These are phyloP conservation scores for Dendrobium officinale DNA, from an alignment of 106 monocot species.

Conservation along the genomic window DNA sequence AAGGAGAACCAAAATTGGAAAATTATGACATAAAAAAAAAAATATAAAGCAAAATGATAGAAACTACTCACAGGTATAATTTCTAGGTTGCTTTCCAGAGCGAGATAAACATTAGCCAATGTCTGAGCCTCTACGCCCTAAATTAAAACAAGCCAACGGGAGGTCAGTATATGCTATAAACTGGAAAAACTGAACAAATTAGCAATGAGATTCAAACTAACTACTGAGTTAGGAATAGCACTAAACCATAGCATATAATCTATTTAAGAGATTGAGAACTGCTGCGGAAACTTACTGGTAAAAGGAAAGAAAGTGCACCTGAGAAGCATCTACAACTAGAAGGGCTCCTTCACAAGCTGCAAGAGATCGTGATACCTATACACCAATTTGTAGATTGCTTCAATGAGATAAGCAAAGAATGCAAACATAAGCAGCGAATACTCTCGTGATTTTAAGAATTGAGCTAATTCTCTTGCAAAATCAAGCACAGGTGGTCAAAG, in stretches of 20 bases:
- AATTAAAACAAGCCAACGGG: conserved; percentile 14
- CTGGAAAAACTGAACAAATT: not conserved
- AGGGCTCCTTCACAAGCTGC: conserved; percentile 99
- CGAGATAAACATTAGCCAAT: conserved; percentile 95
- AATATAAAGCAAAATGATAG: not conserved
- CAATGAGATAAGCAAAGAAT: conserved; percentile 1
- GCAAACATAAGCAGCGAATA: not conserved
- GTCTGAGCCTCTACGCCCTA: conserved; percentile 99
- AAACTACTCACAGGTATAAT: conserved; percentile 77
- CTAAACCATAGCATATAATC: not conserved
- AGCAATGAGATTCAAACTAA: not conserved
- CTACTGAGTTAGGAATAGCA: not conserved
- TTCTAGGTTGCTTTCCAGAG: conserved; percentile 92
- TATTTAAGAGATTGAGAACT: not conserved
- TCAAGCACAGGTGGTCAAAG: not conserved
- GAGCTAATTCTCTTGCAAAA: not conserved
- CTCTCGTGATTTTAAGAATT: not conserved
- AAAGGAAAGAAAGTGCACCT: conserved; percentile 44
- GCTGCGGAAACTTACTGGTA: conserved; percentile 19
- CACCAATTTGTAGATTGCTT: not conserved
- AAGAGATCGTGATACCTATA: conserved; percentile 93
- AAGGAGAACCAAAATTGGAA: not conserved
- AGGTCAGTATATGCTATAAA: conserved; percentile 2
- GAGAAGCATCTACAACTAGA: conserved; percentile 97
- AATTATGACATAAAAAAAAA: not conserved